phyloP scores from a whole-genome alignment of 495 filamentous ascomycete genomes.

The Daldinia vernicosa region DNA sequence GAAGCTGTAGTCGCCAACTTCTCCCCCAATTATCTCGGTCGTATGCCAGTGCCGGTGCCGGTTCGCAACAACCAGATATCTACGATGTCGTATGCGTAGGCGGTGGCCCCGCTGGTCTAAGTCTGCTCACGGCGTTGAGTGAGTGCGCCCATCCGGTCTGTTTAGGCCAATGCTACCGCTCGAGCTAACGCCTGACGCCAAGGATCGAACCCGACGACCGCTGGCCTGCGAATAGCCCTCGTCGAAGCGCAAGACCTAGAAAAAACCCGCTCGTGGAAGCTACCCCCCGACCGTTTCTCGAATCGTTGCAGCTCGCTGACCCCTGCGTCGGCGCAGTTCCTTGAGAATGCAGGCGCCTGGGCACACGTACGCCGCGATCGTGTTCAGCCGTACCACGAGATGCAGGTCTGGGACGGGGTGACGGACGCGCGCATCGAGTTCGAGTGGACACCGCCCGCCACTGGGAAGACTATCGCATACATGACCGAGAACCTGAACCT shows the following conservation, averaged over 20 bases:
- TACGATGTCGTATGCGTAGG: constrained; percentile 97
- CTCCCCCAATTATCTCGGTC: constrained; percentile 44
- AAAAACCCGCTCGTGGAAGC: constrained; percentile 69
- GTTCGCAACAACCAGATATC: constrained; percentile 62
- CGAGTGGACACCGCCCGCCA: constrained; percentile 69
- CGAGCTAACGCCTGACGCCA: constrained; percentile 19
- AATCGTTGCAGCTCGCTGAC: constrained; percentile 96
- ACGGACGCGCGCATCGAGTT: constrained; percentile 88
- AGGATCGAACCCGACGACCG: constrained; percentile 76
- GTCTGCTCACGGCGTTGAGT: constrained; percentile 87
- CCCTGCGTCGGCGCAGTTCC: constrained; percentile 76
- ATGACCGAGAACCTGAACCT: constrained; percentile 97
- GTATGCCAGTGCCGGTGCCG: constrained; percentile 46
- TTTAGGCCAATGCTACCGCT: constrained; percentile 9
- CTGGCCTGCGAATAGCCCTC: constrained; percentile 82
- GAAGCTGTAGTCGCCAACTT: constrained; percentile 55
- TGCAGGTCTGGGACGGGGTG: constrained; percentile 97
- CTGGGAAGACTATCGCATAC: constrained; percentile 74
- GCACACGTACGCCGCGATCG: constrained; percentile 71
- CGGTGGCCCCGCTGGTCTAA: constrained; percentile 94
- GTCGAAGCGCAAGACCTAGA: constrained; percentile 86
- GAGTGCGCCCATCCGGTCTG: constrained; percentile 44
- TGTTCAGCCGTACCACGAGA: constrained; percentile 88
- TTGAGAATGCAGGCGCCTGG: constrained; percentile 87
- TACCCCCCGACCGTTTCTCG: constrained; percentile 76